Evolutionary conservation across 2,329 filamentous ascomycete species (phyloP).

Genomic region (Alternaria atra): DNA sequence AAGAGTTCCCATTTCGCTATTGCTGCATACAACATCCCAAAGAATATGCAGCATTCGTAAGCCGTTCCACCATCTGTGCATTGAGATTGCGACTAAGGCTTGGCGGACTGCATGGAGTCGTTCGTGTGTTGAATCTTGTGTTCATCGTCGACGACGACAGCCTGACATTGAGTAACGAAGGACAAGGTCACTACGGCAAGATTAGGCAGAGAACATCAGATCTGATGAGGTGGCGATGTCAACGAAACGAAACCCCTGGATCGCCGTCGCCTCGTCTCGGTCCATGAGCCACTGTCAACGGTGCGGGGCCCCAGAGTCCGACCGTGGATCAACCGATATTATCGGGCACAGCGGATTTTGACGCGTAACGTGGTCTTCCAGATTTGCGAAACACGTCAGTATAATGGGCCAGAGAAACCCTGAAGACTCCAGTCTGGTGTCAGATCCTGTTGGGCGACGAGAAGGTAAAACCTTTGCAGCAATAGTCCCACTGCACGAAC

Average conservation of each 20-base stretch:
- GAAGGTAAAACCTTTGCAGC: neutral
- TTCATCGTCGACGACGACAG: slow-evolving; percentile 2
- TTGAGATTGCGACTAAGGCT: slow-evolving; percentile 13
- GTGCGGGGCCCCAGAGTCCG: slow-evolving; percentile 40
- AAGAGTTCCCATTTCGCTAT: neutral
- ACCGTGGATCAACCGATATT: slow-evolving; percentile 23
- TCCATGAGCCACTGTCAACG: slow-evolving; percentile 24
- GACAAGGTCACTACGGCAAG: neutral
- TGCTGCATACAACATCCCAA: neutral
- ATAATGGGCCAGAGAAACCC: slow-evolving; percentile 10
- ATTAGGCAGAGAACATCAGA: slow-evolving; percentile 2
- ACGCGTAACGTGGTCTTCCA: slow-evolving; percentile 24
- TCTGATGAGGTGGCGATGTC: slow-evolving; percentile 19
- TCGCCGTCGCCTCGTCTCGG: slow-evolving; percentile 28
- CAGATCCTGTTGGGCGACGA: slow-evolving; percentile 4
- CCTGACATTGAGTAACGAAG: neutral
- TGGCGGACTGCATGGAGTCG: slow-evolving; percentile 7
- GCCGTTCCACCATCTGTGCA: slow-evolving; percentile 12
- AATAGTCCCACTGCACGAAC: slow-evolving; percentile 2
- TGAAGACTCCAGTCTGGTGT: slow-evolving; percentile 4
- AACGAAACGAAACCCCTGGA: slow-evolving; percentile 23
- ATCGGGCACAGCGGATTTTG: slow-evolving; percentile 15
- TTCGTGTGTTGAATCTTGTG: neutral
- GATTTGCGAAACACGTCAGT: slow-evolving; percentile 20
- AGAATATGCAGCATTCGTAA: slow-evolving; percentile 13